phyloP scores from a whole-genome alignment of 2,329 filamentous ascomycete genomes.

The Trichoderma sp. region DNA sequence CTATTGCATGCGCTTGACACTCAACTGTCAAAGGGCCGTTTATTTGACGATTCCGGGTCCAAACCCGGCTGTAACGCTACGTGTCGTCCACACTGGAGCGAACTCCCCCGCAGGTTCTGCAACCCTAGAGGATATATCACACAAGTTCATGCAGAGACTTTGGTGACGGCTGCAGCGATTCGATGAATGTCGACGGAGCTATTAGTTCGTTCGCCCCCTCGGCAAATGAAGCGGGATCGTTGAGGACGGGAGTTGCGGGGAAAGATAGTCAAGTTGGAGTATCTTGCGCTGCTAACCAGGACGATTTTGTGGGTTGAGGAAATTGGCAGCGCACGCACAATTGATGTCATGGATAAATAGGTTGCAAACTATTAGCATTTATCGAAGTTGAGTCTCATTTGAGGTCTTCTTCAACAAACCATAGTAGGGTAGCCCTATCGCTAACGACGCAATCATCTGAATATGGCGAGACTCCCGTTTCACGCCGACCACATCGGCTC shows the following conservation, averaged over 20 bases:
- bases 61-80: neutral
- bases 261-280: neutral
- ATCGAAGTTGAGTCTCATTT: neutral
- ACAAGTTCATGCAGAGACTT: neutral
- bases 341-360: neutral
- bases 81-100: neutral
- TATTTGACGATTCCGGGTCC: neutral
- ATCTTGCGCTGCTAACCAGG: neutral
- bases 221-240: neutral
- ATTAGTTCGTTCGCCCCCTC: neutral
- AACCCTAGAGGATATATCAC: neutral
- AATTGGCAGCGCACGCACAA: neutral
- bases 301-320: neutral
- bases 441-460: neutral
- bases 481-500: constrained; percentile 73
- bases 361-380: neutral
- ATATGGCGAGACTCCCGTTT: constrained; percentile 51
- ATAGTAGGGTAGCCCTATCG: neutral
- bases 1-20: neutral
- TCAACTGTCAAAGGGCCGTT: neutral
- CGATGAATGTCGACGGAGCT: neutral
- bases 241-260: constrained; percentile 4
- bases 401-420: neutral
- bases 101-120: neutral
- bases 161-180: neutral